These are phyloP conservation scores for Petasospora fabianii DNA, from an alignment of 1,139 yeast species.

Conservation along the genomic window DNA sequence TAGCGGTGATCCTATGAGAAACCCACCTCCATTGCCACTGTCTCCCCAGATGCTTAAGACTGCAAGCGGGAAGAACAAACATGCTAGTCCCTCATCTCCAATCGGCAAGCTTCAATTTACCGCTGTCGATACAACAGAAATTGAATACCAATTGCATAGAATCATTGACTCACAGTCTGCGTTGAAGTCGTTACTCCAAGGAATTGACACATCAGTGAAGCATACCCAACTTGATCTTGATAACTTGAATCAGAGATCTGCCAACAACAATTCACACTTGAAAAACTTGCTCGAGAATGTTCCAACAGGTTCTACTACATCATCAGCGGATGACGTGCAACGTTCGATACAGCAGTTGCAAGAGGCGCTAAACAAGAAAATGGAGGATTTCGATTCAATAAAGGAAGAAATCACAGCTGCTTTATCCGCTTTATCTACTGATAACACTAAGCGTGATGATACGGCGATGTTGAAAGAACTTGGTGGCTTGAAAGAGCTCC, in stretches of 20 bases:
- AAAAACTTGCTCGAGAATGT: slow-evolving; percentile 30
- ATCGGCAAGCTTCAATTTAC: slow-evolving; percentile 26
- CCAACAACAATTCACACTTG: slow-evolving; percentile 41
- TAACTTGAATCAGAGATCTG: slow-evolving; percentile 36
- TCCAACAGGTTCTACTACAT: slow-evolving; percentile 3
- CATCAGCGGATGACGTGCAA: neutral
- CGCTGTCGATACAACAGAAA: slow-evolving; percentile 24
- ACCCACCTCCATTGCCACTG: slow-evolving; percentile 36
- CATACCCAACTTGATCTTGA: slow-evolving; percentile 39
- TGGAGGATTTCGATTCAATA: neutral
- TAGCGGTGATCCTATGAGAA: slow-evolving; percentile 35
- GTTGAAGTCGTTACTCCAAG: slow-evolving; percentile 27
- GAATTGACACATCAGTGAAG: slow-evolving; percentile 34
- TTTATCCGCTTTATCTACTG: no score
- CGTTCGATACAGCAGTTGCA: no score
- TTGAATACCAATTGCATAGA: slow-evolving; percentile 30
- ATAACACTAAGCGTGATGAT: no score
- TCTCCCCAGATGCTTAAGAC: slow-evolving; percentile 27
- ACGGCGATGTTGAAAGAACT: no score
- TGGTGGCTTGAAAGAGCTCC: neutral
- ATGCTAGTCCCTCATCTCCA: slow-evolving; percentile 20
- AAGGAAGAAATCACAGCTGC: no score
- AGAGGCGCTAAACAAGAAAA: no score
- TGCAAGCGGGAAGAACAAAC: slow-evolving; percentile 13
- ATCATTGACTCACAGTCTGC: slow-evolving; percentile 29